These are phyloP conservation scores for Metschnikowia shivogae DNA, from an alignment of 805 yeast species.

Conservation along the genomic window DNA sequence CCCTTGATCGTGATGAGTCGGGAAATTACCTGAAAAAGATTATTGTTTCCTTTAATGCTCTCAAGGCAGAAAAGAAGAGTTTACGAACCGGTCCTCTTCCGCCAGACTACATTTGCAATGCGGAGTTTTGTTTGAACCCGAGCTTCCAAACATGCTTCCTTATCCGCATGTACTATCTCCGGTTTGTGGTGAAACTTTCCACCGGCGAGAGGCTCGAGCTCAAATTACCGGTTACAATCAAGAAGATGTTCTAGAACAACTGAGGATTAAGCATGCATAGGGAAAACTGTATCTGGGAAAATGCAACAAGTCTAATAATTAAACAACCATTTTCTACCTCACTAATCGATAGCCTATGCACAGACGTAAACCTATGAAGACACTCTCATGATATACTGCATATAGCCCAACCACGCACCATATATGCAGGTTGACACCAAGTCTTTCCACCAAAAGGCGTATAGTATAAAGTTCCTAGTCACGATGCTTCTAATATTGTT, in stretches of 20 bases:
- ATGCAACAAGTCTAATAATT: no score
- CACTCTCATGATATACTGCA: no score
- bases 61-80: constrained; percentile 20
- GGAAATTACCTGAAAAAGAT: constrained; percentile 21
- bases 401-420: no score
- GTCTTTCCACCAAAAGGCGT: no score
- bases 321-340: no score
- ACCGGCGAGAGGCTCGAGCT: constrained; percentile 21
- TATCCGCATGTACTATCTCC: constrained; percentile 34
- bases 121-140: constrained; percentile 33
- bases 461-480: no score
- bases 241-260: background rate
- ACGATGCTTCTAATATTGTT: no score
- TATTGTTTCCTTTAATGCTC: constrained; percentile 24
- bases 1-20: constrained; percentile 10
- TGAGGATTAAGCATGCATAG: no score
- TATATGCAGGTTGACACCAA: no score
- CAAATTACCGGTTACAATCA: constrained; percentile 23
- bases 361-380: no score
- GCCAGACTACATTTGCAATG: constrained; percentile 13
- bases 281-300: no score
- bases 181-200: constrained; percentile 18
- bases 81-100: constrained; percentile 6
- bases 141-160: constrained; percentile 36
- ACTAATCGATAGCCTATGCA: no score